Evolutionary conservation across 345 rosid species (phyloP).

Genomic region (Bruguiera gymnorhiza): DNA sequence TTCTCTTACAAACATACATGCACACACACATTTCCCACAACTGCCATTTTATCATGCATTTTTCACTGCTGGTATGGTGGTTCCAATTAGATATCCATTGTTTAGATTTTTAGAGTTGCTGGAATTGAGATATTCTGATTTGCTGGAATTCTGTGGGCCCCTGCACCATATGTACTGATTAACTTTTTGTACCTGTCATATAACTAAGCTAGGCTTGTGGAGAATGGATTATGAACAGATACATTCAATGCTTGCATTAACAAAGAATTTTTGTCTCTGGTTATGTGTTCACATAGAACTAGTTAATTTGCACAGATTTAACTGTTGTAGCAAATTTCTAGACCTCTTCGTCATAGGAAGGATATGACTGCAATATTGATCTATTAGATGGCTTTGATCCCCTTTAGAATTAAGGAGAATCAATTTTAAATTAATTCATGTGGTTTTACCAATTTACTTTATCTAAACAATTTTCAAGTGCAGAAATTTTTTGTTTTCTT

Average conservation of each 20-base stretch:
- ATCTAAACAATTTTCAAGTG: background rate
- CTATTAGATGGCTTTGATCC: background rate
- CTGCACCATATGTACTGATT: no score
- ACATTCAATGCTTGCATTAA: background rate
- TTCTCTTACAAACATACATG: background rate
- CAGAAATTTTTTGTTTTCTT: background rate
- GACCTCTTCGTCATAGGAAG: background rate
- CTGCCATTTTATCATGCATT: background rate
- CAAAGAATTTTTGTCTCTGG: background rate
- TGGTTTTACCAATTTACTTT: background rate
- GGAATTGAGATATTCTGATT: no score
- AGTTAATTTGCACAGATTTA: background rate
- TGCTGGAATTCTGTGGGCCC: no score
- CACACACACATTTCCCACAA: background rate
- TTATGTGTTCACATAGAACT: background rate
- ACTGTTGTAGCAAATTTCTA: background rate
- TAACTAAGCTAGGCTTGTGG: no score
- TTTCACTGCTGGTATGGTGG: background rate
- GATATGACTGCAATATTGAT: background rate
- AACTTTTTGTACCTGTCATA: no score
- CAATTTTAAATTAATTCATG: background rate
- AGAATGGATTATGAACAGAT: background rate
- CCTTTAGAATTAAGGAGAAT: background rate
- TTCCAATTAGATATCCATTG: background rate
- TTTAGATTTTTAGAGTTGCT: background rate